phyloP scores from a whole-genome alignment of 1,284 basidiomycete genomes.

The Pseudozyma sp. region DNA sequence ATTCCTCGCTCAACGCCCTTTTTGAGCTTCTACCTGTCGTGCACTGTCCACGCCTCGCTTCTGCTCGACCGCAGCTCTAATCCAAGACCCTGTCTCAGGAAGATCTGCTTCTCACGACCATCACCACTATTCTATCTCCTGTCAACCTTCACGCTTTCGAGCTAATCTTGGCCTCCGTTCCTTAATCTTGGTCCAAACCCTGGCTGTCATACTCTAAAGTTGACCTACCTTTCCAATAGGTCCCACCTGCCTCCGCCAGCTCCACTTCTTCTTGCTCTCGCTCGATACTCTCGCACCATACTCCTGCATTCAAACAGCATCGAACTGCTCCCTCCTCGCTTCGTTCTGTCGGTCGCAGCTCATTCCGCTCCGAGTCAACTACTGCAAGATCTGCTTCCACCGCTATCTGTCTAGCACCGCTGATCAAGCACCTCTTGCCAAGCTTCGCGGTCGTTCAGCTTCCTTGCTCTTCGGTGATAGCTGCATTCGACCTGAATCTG shows the following conservation, averaged over 20 bases:
- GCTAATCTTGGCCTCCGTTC: background rate
- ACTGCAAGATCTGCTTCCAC: background rate
- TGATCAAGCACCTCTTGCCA: background rate
- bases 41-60: conserved; percentile 41
- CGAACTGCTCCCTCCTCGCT: background rate
- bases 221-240: conserved; percentile 22
- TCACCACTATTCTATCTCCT: conserved; percentile 2
- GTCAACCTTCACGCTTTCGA: background rate
- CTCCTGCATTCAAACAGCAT: background rate
- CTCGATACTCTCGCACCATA: conserved; percentile 4
- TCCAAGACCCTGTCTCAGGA: conserved; percentile 33
- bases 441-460: too few species aligned
- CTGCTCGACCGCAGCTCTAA: conserved; percentile 32
- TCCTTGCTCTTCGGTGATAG: too few species aligned
- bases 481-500: too few species aligned
- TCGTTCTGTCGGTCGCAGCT: background rate
- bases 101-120: conserved; percentile 6
- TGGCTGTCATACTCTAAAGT: conserved; percentile 4
- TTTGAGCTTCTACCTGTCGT: conserved; percentile 6
- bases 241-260: conserved; percentile 9
- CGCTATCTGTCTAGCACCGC: background rate
- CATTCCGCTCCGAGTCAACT: background rate
- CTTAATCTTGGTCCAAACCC: background rate
- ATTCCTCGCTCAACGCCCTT: background rate
- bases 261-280: background rate